A percentile compares a stretch with the other conserved stretches of the same genome.
Conservation (phyloP, 768 basidiomycete species). For the Paxillus rubicundulus region DNA sequence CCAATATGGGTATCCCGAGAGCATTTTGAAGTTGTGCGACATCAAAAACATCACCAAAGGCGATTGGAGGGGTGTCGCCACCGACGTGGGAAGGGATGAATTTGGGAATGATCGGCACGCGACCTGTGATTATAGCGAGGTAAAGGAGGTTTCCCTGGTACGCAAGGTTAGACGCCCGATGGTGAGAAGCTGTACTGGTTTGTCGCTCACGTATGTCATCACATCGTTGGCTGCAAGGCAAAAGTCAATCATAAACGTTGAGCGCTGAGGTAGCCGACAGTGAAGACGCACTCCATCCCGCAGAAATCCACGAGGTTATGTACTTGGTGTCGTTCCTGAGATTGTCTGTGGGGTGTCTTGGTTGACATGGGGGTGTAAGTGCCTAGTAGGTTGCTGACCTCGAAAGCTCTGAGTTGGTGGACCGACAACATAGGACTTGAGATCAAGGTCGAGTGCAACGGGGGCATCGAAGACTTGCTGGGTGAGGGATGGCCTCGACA, state of each 20-base stretch:
- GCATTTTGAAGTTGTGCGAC: conserved; percentile 46
- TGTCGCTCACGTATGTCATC: conserved; percentile 58
- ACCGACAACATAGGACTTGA: conserved; percentile 34
- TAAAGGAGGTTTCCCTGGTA: conserved; percentile 55
- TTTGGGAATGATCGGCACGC: conserved; percentile 56
- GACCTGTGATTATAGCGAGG: conserved; percentile 54
- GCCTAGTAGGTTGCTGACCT: conserved; percentile 34
- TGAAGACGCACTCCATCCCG: conserved; percentile 68
- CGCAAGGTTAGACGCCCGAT: conserved; percentile 27
- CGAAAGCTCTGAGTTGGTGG: conserved; percentile 56
- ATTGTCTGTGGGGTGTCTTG: conserved; percentile 45
- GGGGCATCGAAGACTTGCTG: not conserved
- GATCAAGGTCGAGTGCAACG: not conserved
- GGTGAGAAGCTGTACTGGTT: not conserved
- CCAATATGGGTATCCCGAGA: conserved; percentile 48
- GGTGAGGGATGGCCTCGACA: not conserved
- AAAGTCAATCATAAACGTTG: not conserved
- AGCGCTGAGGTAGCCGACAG: too few relatives aligned
- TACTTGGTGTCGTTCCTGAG: conserved; percentile 58
- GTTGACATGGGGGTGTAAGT: not conserved
- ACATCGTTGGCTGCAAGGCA: conserved; percentile 63
- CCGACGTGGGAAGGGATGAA: conserved; percentile 61
- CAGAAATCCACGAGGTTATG: conserved; percentile 70
- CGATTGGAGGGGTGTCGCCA: conserved; percentile 43
- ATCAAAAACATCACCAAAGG: conserved; percentile 63